Evolutionary conservation across 106 monocot genomes (phyloP).

Genomic region (Platanthera guangdongensis): DNA sequence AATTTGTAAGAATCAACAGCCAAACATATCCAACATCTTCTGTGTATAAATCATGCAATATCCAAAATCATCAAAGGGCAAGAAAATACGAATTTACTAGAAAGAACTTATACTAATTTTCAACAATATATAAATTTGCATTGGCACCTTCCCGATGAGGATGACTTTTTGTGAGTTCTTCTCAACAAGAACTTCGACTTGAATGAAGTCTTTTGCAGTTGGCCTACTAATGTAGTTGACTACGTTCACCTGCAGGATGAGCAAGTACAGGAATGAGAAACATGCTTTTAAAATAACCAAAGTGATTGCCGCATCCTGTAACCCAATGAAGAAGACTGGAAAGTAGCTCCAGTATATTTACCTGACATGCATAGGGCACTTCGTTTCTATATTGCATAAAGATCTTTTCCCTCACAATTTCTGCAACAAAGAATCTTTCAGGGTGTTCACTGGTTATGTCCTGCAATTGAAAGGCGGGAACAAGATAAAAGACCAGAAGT

Average conservation of each 20-base stretch:
- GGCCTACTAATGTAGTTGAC: constrained; percentile 77
- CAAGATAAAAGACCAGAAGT: background rate
- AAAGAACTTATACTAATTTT: background rate
- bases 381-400: constrained; percentile 91
- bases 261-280: background rate
- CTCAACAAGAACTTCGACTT: constrained; percentile 92
- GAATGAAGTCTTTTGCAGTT: constrained; percentile 80
- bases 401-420: constrained; percentile 98
- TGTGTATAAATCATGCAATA: no score
- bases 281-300: background rate
- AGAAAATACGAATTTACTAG: background rate
- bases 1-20: no score
- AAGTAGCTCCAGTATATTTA: constrained; percentile 13
- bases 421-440: constrained; percentile 94
- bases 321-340: background rate
- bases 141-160: constrained; percentile 83
- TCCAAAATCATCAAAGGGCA: background rate
- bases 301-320: background rate
- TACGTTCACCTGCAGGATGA: constrained; percentile 64
- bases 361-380: constrained; percentile 98
- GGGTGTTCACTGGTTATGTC: constrained; percentile 95
- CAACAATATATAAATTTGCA: background rate
- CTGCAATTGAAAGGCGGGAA: constrained; percentile 29
- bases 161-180: constrained; percentile 88
- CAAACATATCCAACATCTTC: no score